Base-by-base conservation (phyloP, 2,329 filamentous ascomycete species). In the Coniella vitis region DNA sequence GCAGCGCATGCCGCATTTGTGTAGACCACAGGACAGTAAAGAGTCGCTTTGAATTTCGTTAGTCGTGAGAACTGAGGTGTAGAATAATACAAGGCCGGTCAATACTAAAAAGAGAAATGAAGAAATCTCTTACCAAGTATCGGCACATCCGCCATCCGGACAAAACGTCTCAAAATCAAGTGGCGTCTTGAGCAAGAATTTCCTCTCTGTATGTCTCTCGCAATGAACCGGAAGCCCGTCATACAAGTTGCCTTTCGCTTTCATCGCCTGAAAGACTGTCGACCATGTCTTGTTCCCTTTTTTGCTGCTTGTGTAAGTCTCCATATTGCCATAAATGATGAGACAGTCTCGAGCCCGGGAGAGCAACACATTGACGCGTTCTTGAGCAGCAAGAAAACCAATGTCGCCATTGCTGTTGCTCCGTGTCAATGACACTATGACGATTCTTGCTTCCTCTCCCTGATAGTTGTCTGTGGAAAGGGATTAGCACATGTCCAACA, bases 361-460 rank as follows among this genome's bases (percentile, higher is more conserved):
- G 1, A 87, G 63, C 2, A 90, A 63, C 0, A 90, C 86, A 16
- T 88, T 88, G 0, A 89, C 61, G 1, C 86, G 71, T 55, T 90
- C 77, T 0, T 78, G 78, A 0, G 81, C 70, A 0, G 68, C 60
- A 71, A 90, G 80, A 60, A 90, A 90, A 0, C 86, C 86, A 25
- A 89, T 86, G 1, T 88, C 80, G 0, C 78, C 75, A 0, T 59
- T 58, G 0, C 57, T 49, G 54, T 90, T 90, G 60, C 84, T 85
- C 4, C 86, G 69, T 0, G 83, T 87, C 10, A 90, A 62, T 0
- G 81, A 84, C 0, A 70, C 77, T 7, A 90, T 75, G 0, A 89
- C 81, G 14, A 90, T 83, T 1, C 89, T 79, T 34, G 78, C 81
- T 55, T 90, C 86, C 58, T 90, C 86, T 1, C 86, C 85, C 60